Evolutionary conservation across 371 early-diverging fungal genomes (phyloP).

Genomic region (Rhizomucor pusillus): DNA sequence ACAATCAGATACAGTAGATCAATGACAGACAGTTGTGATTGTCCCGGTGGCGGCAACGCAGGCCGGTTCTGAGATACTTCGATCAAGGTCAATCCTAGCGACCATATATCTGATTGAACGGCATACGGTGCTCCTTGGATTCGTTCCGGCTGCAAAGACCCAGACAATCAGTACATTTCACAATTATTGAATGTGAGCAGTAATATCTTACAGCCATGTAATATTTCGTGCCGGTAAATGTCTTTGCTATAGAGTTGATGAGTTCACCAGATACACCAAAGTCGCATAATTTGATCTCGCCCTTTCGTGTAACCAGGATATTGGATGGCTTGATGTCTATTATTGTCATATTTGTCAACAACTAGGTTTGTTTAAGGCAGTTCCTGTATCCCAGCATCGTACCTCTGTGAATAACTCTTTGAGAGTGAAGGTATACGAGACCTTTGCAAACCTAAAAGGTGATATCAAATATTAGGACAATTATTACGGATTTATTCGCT

Average conservation of each 20-base stretch:
- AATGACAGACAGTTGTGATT: conserved; percentile 71
- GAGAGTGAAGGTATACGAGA: conserved; percentile 73
- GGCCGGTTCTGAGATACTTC: conserved; percentile 91
- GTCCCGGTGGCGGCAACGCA: conserved; percentile 75
- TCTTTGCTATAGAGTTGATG: conserved; percentile 88
- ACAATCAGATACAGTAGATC: conserved; percentile 90
- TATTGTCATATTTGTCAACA: background rate
- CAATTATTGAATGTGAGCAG: background rate
- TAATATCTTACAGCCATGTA: conserved; percentile 86
- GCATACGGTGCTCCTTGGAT: conserved; percentile 89
- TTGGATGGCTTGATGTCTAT: conserved; percentile 90
- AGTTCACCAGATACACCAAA: conserved; percentile 94
- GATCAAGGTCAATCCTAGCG: conserved; percentile 86
- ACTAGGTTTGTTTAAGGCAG: background rate
- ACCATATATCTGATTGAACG: conserved; percentile 93
- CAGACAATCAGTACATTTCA: background rate
- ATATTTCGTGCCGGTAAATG: conserved; percentile 93
- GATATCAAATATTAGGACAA: background rate
- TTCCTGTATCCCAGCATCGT: conserved; percentile 7
- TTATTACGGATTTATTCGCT: background rate
- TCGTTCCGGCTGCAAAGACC: conserved; percentile 77
- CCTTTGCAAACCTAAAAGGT: conserved; percentile 67
- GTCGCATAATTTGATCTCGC: conserved; percentile 94
- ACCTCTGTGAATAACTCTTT: conserved; percentile 85
- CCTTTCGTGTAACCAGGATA: conserved; percentile 80